Base-by-base conservation (phyloP, 345 rosid species). In the Gossypium sturtianum region DNA sequence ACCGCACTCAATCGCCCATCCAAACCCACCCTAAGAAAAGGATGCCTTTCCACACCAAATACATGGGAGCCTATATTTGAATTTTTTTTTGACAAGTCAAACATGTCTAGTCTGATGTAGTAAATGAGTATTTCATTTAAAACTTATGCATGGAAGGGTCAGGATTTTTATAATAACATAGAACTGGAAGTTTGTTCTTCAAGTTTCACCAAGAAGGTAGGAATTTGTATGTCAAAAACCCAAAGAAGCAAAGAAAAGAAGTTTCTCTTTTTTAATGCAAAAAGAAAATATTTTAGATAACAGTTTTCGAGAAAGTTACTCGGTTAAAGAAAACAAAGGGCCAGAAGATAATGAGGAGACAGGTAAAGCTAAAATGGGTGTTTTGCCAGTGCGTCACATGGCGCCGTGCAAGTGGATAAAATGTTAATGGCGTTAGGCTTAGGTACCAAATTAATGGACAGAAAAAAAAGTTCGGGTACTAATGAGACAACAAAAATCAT, bases 181-280 rank as follows among this genome's bases (percentile, higher is more conserved):
- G 13, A 23, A 60, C 38, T 20, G 19, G n/a, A 44, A 45, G 66
- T 44, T 44, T 56, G 8, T 41, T 59, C 41, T 45, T 49, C 49
- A 76, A 76, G 73, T 48, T 66, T 66, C 29, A 58, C 25, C 53
- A 3, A 48, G 61, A 20, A 56, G 25, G 61, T 20, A 19, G 25
- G 62, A 49, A 76, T 76, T 70, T 27, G 60, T 22, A 58, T 34
- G 49, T 58, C 38, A 54, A 51, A 43, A 59, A 19, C 27, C 43
- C 58, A 51, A 70, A 47, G 70, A 76, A 71, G 71, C 69, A 59
- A 76, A 61, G 75, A 61, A 70, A 76, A 23, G 41, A 66, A 58
- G 51, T 44, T 25, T 13, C 23, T 65, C 15, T 58, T 54, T 60
- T 52, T 8, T 3, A 10, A 20, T n/a, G 43, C 47, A 34, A 13